Base-by-base conservation (phyloP, 352 stramenopile species). In the Globisporangium rhizosaccharum region DNA sequence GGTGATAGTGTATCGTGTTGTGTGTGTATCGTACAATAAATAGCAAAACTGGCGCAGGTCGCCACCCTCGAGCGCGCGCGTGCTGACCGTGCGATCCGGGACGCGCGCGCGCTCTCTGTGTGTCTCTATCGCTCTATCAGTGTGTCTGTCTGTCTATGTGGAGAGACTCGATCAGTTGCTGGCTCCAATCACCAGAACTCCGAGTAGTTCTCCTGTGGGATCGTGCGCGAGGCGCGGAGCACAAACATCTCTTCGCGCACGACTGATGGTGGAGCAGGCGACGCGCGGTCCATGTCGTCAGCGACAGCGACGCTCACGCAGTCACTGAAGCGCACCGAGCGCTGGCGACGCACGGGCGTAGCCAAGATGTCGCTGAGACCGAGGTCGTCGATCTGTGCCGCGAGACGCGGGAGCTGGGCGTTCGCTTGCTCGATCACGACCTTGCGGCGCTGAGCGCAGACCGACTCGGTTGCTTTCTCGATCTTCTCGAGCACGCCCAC, bases 201-300 rank as follows among this genome's bases (percentile, higher is more conserved):
- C 58, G 83, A 90, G 57, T 84, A 74, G 68, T 92, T 92, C 47
- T 84, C 71, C 26, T 67, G 63, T 20, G 83, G 83, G 53, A 92
- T 89, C 44, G 82, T 64, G 20, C 83, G 78, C 23, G 76, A 88
- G 26, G 83, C 83, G 36, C 79, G 78, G 45, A 92, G 66, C 44
- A 90, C 75, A 50, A 92, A 79, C 80, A 92, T 89, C 51, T 92
- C 83, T 63, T 88, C 80, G 25, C 75, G 76, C 44, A 82, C 68
- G 9, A 80, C 76, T 20, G 78, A 67, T n/a, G 71, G 60, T 17
- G 88, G 44, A 1, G 67, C 68, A 17, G 74, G 68, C 26, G 72
- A 71, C 17, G 71, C 73, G 48, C 82, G 80, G 55, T 92, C 82
- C 62, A 92, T 83, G n/a, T 88, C 82, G 2, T 73, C 69, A 6